Percentiles rank a stretch among this genome's conserved stretches.
These are phyloP conservation scores for Teratosphaeria viscida DNA, from an alignment of 2,329 filamentous ascomycete species.

Conservation along the genomic window DNA sequence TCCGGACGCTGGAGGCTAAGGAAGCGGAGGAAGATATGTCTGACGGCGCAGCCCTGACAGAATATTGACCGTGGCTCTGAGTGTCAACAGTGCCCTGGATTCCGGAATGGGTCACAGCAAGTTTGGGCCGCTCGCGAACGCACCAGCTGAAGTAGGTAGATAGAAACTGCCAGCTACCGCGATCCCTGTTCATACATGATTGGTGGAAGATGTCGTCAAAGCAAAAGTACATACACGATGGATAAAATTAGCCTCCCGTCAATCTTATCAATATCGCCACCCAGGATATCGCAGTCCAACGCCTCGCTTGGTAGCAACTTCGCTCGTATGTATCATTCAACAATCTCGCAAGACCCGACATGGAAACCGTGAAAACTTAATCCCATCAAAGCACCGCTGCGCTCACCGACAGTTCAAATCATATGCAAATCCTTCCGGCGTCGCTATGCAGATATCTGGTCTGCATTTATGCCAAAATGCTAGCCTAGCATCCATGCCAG, in stretches of 20 bases:
- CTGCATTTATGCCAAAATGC: neutral
- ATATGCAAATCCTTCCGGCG: neutral
- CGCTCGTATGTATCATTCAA: neutral
- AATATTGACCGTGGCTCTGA: no score
- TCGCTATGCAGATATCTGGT: neutral
- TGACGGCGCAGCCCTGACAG: no score
- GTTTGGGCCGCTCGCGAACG: no score
- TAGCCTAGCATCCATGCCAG: constrained; percentile 39
- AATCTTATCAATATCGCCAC: neutral
- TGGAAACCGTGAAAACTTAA: neutral
- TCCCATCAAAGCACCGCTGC: neutral
- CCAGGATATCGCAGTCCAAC: neutral
- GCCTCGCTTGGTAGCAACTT: neutral
- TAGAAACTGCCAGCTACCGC: no score
- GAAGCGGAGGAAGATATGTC: neutral
- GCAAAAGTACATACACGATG: neutral
- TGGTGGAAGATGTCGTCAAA: no score
- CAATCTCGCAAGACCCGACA: neutral
- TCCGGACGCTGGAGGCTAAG: neutral
- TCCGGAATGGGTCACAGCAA: no score
- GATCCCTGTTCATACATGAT: no score
- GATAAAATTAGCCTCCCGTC: neutral
- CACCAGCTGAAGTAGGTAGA: no score
- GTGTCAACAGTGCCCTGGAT: no score
- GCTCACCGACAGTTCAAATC: neutral